These are phyloP conservation scores for Citrus reticulata DNA, from an alignment of 345 rosid genomes.

Conservation along the genomic window DNA sequence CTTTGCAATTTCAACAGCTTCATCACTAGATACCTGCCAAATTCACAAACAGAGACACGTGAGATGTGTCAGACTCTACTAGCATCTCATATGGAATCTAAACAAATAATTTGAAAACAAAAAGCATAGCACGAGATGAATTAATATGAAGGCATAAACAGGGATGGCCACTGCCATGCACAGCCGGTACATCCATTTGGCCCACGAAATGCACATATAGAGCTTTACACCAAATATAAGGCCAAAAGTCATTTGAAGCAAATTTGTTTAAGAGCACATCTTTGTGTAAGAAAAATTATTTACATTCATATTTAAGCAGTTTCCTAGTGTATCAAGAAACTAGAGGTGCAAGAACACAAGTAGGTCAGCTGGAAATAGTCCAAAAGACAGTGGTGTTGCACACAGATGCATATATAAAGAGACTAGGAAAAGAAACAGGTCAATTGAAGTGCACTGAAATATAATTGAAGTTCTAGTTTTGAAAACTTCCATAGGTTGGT, in stretches of 20 bases:
- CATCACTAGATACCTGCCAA: slow-evolving; percentile 82
- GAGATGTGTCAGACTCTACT: background rate
- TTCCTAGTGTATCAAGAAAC: background rate
- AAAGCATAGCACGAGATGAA: background rate
- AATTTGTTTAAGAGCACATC: background rate
- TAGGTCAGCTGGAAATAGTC: background rate
- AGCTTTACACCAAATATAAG: background rate
- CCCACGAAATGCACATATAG: background rate
- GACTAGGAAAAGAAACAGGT: background rate
- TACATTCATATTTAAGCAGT: background rate
- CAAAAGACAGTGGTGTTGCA: background rate
- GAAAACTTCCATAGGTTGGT: background rate
- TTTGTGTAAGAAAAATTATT: background rate
- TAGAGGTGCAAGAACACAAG: background rate
- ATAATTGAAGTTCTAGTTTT: background rate
- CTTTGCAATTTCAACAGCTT: slow-evolving; percentile 92
- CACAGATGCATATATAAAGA: too few species aligned
- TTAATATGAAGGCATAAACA: background rate
- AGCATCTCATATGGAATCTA: background rate
- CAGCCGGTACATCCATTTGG: background rate
- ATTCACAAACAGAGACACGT: background rate
- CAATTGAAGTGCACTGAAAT: background rate
- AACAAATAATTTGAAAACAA: background rate
- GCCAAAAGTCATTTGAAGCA: background rate
- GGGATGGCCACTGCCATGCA: background rate